Percentiles rank a stretch among this genome's conserved stretches.
Evolutionary conservation across 2,329 filamentous ascomycete species (phyloP).

Genomic region (Aspergillus fumigatiaffinis): DNA sequence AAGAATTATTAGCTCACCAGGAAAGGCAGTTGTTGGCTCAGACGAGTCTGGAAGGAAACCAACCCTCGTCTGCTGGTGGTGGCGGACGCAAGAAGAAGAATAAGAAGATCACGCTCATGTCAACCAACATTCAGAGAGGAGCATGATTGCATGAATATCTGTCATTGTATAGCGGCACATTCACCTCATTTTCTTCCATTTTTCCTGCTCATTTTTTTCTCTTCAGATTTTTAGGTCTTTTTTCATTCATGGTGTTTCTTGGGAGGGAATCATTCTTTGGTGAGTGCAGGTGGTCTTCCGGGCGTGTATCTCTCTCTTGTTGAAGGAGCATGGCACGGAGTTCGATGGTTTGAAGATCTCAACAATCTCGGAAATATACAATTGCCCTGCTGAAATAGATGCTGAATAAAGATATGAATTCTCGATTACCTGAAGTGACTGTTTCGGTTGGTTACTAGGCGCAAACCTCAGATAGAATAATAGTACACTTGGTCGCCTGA

Average conservation of each 20-base stretch:
- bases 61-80: constrained; percentile 17
- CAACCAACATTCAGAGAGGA: constrained; percentile 58
- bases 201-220: not conserved
- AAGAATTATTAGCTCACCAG: constrained; percentile 65
- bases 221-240: not conserved
- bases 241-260: not conserved
- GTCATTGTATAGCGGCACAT: not conserved
- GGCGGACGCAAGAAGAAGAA: constrained; percentile 59
- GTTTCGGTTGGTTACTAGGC: not conserved
- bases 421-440: not conserved
- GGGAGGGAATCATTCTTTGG: not conserved
- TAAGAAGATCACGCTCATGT: constrained; percentile 67
- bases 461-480: not conserved
- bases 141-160: constrained; percentile 48
- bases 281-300: not conserved
- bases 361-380: constrained; percentile 5
- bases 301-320: not conserved
- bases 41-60: constrained; percentile 34
- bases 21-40: constrained; percentile 48
- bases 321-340: constrained; percentile 8
- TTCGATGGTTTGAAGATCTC: constrained; percentile 3
- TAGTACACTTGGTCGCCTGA: too few relatives aligned
- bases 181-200: not conserved
- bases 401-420: not conserved
- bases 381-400: not conserved